A percentile compares a stretch with the other conserved stretches of the same genome.
phyloP scores from a whole-genome alignment of 2,329 filamentous ascomycete genomes.

The Alternaria alternata region DNA sequence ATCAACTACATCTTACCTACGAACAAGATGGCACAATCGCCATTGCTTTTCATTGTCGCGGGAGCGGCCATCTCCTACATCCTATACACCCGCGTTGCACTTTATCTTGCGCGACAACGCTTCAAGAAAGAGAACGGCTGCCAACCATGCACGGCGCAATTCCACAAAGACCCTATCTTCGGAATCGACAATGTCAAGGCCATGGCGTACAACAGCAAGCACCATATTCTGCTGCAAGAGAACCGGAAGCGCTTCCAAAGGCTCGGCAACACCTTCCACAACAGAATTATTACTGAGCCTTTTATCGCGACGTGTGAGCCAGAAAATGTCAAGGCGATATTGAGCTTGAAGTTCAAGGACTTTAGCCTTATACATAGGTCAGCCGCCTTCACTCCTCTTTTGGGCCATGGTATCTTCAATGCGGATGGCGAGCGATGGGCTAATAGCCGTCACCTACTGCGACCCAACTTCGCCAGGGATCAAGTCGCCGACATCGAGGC shows the following conservation, averaged over 20 bases:
- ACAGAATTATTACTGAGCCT: constrained; percentile 39
- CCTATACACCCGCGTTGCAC: constrained; percentile 43
- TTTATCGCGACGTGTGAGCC: constrained; percentile 56
- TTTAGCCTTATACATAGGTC: constrained; percentile 52
- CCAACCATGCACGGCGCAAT: constrained; percentile 55
- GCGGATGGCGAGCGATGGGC: constrained; percentile 54
- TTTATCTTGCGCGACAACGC: constrained; percentile 48
- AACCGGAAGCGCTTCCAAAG: constrained; percentile 36
- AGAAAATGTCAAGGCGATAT: constrained; percentile 58
- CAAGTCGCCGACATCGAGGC: constrained; percentile 64
- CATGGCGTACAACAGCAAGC: constrained; percentile 51
- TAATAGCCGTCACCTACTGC: constrained; percentile 57
- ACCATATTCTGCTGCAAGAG: constrained; percentile 30
- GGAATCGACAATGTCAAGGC: constrained; percentile 60
- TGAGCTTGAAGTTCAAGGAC: constrained; percentile 57
- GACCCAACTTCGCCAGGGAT: constrained; percentile 62
- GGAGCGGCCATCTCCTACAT: constrained; percentile 47
- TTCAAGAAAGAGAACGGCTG: constrained; percentile 58
- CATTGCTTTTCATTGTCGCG: constrained; percentile 38
- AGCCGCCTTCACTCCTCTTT: constrained; percentile 49
- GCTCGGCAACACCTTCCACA: constrained; percentile 53
- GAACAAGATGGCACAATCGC: constrained; percentile 33
- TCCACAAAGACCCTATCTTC: constrained; percentile 63
- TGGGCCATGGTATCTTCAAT: constrained; percentile 59
- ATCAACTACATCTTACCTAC: neutral